phyloP scores from a whole-genome alignment of 441 rosid species.

The Erysimum cheiri region DNA sequence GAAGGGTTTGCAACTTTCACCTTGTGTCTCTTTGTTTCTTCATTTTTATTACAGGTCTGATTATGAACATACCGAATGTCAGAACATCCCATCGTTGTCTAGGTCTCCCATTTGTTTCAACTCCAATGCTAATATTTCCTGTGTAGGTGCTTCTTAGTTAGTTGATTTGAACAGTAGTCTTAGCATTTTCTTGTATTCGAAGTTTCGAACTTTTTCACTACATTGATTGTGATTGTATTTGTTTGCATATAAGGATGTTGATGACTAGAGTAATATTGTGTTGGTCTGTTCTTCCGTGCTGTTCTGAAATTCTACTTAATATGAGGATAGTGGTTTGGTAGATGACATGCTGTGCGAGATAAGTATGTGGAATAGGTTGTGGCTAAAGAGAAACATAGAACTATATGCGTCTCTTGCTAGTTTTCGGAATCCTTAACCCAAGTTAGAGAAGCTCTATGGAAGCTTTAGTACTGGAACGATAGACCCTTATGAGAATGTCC shows the following conservation, averaged over 20 bases:
- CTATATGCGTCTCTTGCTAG: background rate
- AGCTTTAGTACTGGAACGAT: background rate
- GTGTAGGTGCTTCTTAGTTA: background rate
- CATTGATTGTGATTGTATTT: constrained; percentile 7
- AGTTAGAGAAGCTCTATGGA: background rate
- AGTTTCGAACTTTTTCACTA: background rate
- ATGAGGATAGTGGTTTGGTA: background rate
- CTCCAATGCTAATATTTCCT: background rate
- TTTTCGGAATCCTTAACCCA: background rate
- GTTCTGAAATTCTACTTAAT: background rate
- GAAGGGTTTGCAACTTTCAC: constrained; percentile 11
- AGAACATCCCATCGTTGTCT: background rate
- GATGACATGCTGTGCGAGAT: background rate
- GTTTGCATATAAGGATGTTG: background rate
- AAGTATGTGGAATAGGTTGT: background rate
- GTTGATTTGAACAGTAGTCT: background rate
- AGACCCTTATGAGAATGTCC: background rate
- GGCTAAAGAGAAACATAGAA: background rate
- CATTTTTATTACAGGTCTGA: background rate
- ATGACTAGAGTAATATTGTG: constrained; percentile 10
- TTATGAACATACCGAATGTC: background rate
- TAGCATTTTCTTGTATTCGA: background rate
- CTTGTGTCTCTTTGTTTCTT: background rate
- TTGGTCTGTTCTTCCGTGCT: constrained; percentile 4
- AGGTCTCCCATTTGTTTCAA: background rate